Base-by-base conservation (phyloP, 2,329 filamentous ascomycete species). In the Clonostachys rosea region DNA sequence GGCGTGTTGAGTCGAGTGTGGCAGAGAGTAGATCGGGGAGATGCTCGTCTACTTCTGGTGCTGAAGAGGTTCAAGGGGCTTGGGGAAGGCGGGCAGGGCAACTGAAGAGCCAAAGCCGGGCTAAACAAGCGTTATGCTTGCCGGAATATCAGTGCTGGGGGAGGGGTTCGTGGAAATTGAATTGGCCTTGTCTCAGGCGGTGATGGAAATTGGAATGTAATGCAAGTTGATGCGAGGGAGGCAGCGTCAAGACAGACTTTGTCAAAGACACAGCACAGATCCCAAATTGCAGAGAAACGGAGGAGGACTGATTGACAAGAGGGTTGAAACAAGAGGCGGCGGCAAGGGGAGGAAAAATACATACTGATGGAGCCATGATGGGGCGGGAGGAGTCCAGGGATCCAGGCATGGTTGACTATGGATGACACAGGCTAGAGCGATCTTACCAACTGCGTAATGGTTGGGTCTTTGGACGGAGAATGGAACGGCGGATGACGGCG, bases 291-390 rank as follows among this genome's bases (percentile, higher is more conserved):
- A n/a, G 36, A 33, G 35, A 40, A 43, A 40, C 37, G 42, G 51
- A 17, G 44, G 45, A 42, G 47, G 42, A 39, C 14, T 39, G 36
- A 39, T 39, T n/a, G 36, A 18, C 36, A 39, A n/a, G 43, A 17
- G 33, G 36, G 47, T 40, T 41, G 43, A 48, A 48, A 40, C 40
- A 41, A 18, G 40, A 52, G 45, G 47, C 34, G 20, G 16, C 39
- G 40, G 35, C 34, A 43, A 36, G 40, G 47, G 16, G 47, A 48
- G 12, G 42, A 43, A 44, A 51, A 50, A 51, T 51, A 78, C 79
- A 47, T 79, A 83, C 79, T 59, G 79, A 82, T 43, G 78, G 74
- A 50, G 77, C 77, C 79, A 83, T 81, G 62, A 83, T 83, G 57
- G 79, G 79, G 61, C 78, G 77, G 46, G 76, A 71, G 41, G 79